Conservation (phyloP, 352 stramenopile genomes). For the Blastocystis sp. region DNA sequence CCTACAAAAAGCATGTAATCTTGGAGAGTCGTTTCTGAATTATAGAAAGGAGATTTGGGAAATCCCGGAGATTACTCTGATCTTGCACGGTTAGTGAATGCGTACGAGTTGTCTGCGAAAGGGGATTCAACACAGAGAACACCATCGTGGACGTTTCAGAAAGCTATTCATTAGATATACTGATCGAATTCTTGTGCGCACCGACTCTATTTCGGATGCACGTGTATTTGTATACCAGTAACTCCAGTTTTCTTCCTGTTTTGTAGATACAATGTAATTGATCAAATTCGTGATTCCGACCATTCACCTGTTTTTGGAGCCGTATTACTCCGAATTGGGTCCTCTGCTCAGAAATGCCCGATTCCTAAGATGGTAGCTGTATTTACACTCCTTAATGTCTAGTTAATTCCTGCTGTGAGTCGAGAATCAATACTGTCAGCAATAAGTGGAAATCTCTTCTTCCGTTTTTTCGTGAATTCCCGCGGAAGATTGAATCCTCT, state of each 20-base stretch:
- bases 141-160: neutral
- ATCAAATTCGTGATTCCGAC: neutral
- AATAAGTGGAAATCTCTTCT: neutral
- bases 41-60: conserved; percentile 15
- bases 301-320: conserved; percentile 23
- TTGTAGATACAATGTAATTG: conserved; percentile 6
- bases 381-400: neutral
- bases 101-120: neutral
- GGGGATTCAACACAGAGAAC: neutral
- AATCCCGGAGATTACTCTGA: neutral
- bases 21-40: neutral
- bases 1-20: conserved; percentile 13
- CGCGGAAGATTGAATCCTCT: neutral
- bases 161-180: conserved; percentile 19
- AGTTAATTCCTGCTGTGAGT: neutral
- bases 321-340: conserved; percentile 6
- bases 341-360: neutral
- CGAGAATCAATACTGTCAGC: neutral
- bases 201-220: neutral
- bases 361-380: neutral
- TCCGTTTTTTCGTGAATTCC: conserved; percentile 3
- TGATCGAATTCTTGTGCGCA: conserved; percentile 7
- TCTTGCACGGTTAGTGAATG: neutral
- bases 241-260: neutral
- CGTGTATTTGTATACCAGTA: conserved; percentile 26